Base-by-base conservation (phyloP, 768 basidiomycete genomes). In the Termitomyces sp. region DNA sequence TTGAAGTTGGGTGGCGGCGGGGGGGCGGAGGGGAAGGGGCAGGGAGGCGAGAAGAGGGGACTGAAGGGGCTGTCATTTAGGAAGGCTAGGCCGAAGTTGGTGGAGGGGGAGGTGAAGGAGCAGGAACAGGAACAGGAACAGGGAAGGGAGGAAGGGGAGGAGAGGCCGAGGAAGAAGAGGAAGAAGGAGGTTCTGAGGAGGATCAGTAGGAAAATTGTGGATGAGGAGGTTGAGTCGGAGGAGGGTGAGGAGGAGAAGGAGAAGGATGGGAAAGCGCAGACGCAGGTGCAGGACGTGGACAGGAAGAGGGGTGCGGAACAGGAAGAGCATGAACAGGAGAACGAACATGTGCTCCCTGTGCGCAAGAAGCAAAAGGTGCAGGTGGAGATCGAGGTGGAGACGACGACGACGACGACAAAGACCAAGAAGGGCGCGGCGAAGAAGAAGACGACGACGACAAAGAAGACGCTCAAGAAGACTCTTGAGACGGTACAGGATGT, bases 221-320 rank as follows among this genome's bases (percentile, higher is more conserved):
- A 76, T 41, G 71, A 70, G 59, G 78, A 84, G 41, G 61, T 82
- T 40, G 87, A 86, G 73, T 82, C 80, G 6, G 88, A 87, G 63
- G 81, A 81, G 39, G 88, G 34, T 2, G 30, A 9, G 30, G 30
- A 86, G 8, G 78, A 82, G 74, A 66, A 73, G 75, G 65, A 83
- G 77, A 72, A 79, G 78, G 65, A 81, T 14, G 34, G 12, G 2
- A 34, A 12, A 80, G 34, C 19, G 55, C 58, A 61, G 43, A 23
- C 19, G 55, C 58, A 61, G 43, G 64, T 65, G 37, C 61, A 61
- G 62, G 72, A 72, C n/a, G 45, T 46, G 78, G 82, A 74, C 65
- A 73, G 75, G 65, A 83, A 77, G 72, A 79, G 78, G 64, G 80
- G 80, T 37, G 63, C 63, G 35, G 62, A 84, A 86, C 86, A 85